phyloP scores from a whole-genome alignment of 2,329 filamentous ascomycete genomes.

The Dactylellina leptospora region DNA sequence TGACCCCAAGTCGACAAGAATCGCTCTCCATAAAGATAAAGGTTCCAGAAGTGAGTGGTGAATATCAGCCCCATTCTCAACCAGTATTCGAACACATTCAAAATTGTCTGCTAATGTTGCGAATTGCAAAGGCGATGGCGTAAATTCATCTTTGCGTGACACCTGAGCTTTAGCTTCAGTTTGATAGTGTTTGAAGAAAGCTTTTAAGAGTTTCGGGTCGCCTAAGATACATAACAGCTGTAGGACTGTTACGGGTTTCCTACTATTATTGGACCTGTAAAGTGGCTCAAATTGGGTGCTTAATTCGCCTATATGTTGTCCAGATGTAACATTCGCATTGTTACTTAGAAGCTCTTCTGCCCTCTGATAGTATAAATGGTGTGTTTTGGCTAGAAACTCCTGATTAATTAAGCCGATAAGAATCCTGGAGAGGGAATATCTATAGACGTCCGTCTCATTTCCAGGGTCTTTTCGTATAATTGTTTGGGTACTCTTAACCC shows the following conservation, averaged over 20 bases:
- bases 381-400: no score
- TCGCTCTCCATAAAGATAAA: neutral
- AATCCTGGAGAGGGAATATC: no score
- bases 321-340: no score
- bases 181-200: neutral
- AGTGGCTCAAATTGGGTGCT: no score
- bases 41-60: neutral
- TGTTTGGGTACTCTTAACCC: no score
- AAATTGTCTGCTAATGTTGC: neutral
- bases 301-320: no score
- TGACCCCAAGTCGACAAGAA: neutral
- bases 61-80: slow-evolving; percentile 5
- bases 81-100: slow-evolving; percentile 13
- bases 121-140: slow-evolving; percentile 6
- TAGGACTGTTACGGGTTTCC: neutral
- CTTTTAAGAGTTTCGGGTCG: neutral
- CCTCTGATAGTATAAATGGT: no score
- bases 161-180: neutral
- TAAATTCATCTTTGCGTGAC: neutral
- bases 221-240: neutral
- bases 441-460: no score
- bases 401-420: no score
- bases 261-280: neutral
- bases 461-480: no score
- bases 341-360: no score